Percentiles rank a stretch among this genome's conserved stretches.
phyloP scores from a whole-genome alignment of 768 basidiomycete species.

The Calocybe cyanea region DNA sequence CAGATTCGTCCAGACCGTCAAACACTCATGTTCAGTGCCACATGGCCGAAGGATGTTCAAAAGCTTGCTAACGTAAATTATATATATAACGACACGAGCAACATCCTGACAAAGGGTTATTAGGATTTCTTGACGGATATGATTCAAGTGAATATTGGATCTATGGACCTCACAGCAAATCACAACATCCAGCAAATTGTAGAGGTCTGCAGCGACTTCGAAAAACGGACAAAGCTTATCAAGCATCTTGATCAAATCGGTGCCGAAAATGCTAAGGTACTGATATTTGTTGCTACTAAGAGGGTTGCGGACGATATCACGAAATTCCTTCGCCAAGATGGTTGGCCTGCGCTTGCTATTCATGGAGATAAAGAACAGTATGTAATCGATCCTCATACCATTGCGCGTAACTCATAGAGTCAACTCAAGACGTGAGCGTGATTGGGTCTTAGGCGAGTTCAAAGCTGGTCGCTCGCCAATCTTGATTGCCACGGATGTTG shows the following conservation, averaged over 20 bases:
- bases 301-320: conserved; percentile 98
- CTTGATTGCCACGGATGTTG: conserved; percentile 98
- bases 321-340: conserved; percentile 95
- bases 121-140: conserved; percentile 95
- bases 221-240: conserved; percentile 94
- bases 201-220: conserved; percentile 95
- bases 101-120: neutral
- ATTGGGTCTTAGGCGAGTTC: conserved; percentile 98
- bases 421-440: conserved; percentile 79
- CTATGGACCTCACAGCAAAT: conserved; percentile 97
- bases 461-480: conserved; percentile 97
- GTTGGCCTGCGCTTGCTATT: conserved; percentile 99
- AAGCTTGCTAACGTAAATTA: conserved; percentile 77
- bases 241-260: conserved; percentile 97
- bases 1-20: conserved; percentile 99
- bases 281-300: conserved; percentile 98
- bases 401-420: conserved; percentile 1
- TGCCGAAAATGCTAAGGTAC: conserved; percentile 94
- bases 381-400: conserved; percentile 20
- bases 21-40: conserved; percentile 98
- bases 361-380: conserved; percentile 99
- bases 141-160: conserved; percentile 99
- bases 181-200: conserved; percentile 96
- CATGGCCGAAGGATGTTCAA: conserved; percentile 99
- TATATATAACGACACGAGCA: neutral